Conservation (phyloP, 192 early-diverging fungal genomes). For the Entrophospora sp. region DNA sequence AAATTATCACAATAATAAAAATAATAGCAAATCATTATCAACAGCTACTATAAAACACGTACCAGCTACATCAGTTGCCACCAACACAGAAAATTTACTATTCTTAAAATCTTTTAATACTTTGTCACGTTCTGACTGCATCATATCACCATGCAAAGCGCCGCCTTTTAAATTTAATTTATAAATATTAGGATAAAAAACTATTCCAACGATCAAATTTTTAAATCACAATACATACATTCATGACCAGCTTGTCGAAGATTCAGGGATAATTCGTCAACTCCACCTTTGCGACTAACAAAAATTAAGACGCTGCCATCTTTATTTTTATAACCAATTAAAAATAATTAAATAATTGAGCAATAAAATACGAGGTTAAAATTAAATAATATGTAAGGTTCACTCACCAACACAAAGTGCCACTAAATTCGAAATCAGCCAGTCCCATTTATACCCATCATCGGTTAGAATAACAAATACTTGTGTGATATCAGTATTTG, state of each 20-base stretch:
- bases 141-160: constrained; percentile 71
- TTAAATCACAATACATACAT: constrained; percentile 34
- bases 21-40: too few relatives aligned
- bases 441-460: constrained; percentile 65
- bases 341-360: background rate
- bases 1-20: too few relatives aligned
- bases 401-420: constrained; percentile 43
- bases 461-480: constrained; percentile 50
- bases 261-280: constrained; percentile 59
- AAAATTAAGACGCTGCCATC: constrained; percentile 72
- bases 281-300: constrained; percentile 61
- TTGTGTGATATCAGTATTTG: constrained; percentile 74
- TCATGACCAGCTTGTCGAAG: constrained; percentile 48
- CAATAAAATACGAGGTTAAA: background rate
- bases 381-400: background rate
- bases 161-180: constrained; percentile 25
- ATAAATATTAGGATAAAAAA: background rate
- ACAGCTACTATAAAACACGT: constrained; percentile 3
- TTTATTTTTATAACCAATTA: background rate
- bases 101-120: constrained; percentile 60
- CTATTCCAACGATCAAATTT: background rate
- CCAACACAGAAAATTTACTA: constrained; percentile 47
- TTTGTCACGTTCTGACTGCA: constrained; percentile 66
- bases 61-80: constrained; percentile 60
- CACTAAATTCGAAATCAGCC: constrained; percentile 53